phyloP scores from a whole-genome alignment of 805 yeast genomes.

The Geotrichum ghanense region DNA sequence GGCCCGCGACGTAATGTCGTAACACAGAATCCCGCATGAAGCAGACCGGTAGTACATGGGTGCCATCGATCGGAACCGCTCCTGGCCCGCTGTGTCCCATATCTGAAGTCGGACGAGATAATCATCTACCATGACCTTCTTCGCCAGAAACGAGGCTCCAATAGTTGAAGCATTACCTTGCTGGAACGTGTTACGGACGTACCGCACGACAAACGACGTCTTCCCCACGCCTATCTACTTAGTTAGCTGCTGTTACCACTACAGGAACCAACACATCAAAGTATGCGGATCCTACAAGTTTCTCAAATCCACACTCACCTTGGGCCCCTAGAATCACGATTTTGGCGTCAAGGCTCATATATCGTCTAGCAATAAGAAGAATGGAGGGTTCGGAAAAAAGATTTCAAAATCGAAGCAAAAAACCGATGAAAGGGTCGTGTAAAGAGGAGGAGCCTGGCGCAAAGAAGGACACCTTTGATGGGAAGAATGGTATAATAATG shows the following conservation, averaged over 20 bases:
- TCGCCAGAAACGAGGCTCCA: constrained; percentile 27
- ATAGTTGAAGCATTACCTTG: constrained; percentile 25
- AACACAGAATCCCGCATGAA: constrained; percentile 26
- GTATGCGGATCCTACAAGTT: too few species aligned
- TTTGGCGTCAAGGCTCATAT: constrained; percentile 26
- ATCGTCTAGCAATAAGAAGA: not conserved
- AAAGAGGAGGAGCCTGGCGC: too few species aligned
- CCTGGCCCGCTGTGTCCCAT: constrained; percentile 98
- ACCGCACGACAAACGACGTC: constrained; percentile 26
- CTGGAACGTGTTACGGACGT: constrained; percentile 26
- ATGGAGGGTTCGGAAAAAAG: too few species aligned
- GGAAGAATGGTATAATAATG: too few species aligned
- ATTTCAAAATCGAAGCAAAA: too few species aligned
- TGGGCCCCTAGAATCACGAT: constrained; percentile 27
- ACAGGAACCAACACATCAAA: not conserved
- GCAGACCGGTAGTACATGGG: constrained; percentile 32
- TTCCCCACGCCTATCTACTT: constrained; percentile 23
- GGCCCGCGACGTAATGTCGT: constrained; percentile 25
- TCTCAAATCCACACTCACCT: constrained; percentile 15
- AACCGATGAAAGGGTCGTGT: too few species aligned
- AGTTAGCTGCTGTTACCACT: not conserved
- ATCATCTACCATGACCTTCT: constrained; percentile 24
- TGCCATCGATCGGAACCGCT: constrained; percentile 81
- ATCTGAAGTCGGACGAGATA: constrained; percentile 36
- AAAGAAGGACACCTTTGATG: too few species aligned